Percentiles rank a stretch among this genome's conserved stretches.
phyloP scores from a whole-genome alignment of 768 basidiomycete species.

The Boletus speciosus region DNA sequence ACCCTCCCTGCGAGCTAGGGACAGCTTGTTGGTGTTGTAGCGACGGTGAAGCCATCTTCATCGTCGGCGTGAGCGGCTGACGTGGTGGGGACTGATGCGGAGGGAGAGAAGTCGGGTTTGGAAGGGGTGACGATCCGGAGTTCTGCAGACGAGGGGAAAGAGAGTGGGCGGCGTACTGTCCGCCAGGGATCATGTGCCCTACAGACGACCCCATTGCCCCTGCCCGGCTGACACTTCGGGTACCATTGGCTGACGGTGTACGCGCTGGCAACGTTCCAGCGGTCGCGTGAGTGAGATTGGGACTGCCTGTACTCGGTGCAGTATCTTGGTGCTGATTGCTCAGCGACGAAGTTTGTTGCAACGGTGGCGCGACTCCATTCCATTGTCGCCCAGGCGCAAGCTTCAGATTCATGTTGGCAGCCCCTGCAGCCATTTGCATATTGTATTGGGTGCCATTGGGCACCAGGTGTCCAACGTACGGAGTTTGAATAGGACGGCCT shows the following conservation, averaged over 20 bases:
- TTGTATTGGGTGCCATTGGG: slow-evolving; percentile 29
- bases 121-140: slow-evolving; percentile 43
- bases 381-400: slow-evolving; percentile 39
- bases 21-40: slow-evolving; percentile 53
- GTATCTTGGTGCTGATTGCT: slow-evolving; percentile 22
- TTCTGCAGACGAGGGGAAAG: slow-evolving; percentile 53
- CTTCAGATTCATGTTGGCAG: slow-evolving; percentile 34
- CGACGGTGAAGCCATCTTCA: slow-evolving; percentile 53
- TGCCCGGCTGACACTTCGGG: slow-evolving; percentile 40
- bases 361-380: slow-evolving; percentile 26
- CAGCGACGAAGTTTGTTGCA: slow-evolving; percentile 24
- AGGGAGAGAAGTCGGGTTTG: slow-evolving; percentile 37
- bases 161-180: slow-evolving; percentile 40
- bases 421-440: slow-evolving; percentile 22
- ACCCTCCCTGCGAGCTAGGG: slow-evolving; percentile 50
- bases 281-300: slow-evolving; percentile 31
- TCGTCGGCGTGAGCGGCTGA: slow-evolving; percentile 46
- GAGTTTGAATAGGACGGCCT: slow-evolving; percentile 35
- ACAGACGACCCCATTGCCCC: slow-evolving; percentile 18
- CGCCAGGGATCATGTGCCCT: slow-evolving; percentile 34
- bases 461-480: slow-evolving; percentile 31
- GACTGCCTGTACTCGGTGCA: slow-evolving; percentile 34
- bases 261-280: slow-evolving; percentile 39
- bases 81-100: slow-evolving; percentile 48
- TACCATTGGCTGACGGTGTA: slow-evolving; percentile 56